These are phyloP conservation scores for Allium sativum DNA, from an alignment of 106 monocot genomes.

Conservation along the genomic window DNA sequence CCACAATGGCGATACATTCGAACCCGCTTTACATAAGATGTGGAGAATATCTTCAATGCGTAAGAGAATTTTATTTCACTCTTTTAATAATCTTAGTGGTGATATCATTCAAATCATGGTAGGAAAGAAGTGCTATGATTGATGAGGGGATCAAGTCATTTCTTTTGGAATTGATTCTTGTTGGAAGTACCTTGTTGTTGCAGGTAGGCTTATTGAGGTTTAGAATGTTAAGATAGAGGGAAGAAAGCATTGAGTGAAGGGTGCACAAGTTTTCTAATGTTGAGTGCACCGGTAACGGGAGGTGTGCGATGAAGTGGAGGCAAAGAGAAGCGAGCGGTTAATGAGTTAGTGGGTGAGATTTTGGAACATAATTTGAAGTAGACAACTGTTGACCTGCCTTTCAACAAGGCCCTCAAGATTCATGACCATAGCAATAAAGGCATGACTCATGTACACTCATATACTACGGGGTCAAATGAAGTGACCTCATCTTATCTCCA, in stretches of 20 bases:
- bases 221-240: constrained; percentile 38
- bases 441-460: too few species aligned
- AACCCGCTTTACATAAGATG: too few species aligned
- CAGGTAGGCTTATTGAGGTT: constrained; percentile 50
- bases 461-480: too few species aligned
- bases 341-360: constrained; percentile 66
- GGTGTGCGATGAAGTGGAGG: constrained; percentile 14
- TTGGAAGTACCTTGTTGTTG: constrained; percentile 62
- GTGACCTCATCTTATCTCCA: too few species aligned
- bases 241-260: constrained; percentile 31
- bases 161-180: constrained; percentile 60
- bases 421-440: too few species aligned
- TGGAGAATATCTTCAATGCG: too few species aligned
- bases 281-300: constrained; percentile 12
- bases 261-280: constrained; percentile 8
- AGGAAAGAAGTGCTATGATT: constrained; percentile 37
- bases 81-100: constrained; percentile 72
- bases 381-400: too few species aligned
- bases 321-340: constrained; percentile 53
- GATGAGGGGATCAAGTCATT: constrained; percentile 43
- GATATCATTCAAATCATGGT: constrained; percentile 40
- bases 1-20: too few species aligned
- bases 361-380: constrained; percentile 61
- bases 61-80: too few species aligned
- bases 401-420: too few species aligned